These are phyloP conservation scores for Osmanthus fragrans DNA, from an alignment of 257 asterid genomes.

Conservation along the genomic window DNA sequence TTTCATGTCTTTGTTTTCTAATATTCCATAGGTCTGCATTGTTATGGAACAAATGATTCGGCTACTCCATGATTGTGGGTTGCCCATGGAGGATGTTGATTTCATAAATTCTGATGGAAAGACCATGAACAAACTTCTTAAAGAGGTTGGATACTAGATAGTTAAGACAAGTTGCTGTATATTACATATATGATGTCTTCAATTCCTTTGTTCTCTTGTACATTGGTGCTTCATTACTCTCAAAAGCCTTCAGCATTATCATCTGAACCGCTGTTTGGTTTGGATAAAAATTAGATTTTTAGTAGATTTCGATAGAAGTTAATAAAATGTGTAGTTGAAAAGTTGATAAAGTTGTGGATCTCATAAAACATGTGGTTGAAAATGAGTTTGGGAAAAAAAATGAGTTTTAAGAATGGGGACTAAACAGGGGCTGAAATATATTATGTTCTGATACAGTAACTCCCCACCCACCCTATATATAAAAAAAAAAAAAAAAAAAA, in stretches of 20 bases:
- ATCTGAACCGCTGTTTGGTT: not conserved
- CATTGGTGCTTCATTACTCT: not conserved
- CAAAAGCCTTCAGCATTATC: not conserved
- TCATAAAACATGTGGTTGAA: no score
- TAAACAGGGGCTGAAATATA: not conserved
- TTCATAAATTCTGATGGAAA: slow-evolving; percentile 88
- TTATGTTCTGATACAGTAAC: not conserved
- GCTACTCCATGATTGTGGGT: slow-evolving; percentile 87
- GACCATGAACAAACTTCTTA: slow-evolving; percentile 79
- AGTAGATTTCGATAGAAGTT: no score
- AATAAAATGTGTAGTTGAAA: no score
- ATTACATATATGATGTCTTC: not conserved
- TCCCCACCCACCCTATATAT: not conserved
- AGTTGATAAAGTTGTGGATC: no score
- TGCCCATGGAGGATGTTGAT: slow-evolving; percentile 83
- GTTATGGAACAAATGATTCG: slow-evolving; percentile 97
- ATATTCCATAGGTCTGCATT: slow-evolving; percentile 60
- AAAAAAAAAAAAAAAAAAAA: no score
- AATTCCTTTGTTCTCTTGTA: not conserved
- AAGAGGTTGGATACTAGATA: slow-evolving; percentile 62
- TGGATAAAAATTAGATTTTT: no score
- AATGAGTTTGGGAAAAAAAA: no score
- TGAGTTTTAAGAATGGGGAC: no score
- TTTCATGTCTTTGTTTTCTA: not conserved
- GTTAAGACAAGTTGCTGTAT: slow-evolving; percentile 9